Evolutionary conservation across 805 yeast genomes (phyloP).

Genomic region (Alloascoidea hylecoeti): DNA sequence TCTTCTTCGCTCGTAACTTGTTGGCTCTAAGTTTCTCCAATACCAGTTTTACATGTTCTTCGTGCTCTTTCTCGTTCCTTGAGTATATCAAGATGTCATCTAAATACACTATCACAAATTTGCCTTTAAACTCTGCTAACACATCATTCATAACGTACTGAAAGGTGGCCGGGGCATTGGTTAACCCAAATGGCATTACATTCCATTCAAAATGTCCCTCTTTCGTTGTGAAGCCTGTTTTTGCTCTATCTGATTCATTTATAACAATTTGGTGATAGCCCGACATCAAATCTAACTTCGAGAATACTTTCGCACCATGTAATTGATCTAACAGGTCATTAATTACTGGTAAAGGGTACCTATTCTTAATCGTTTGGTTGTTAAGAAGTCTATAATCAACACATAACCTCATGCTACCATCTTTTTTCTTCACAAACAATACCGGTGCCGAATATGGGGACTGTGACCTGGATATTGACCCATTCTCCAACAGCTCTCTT

Average conservation of each 20-base stretch:
- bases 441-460: constrained; percentile 8
- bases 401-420: constrained; percentile 8
- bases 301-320: constrained; percentile 5
- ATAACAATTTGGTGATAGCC: constrained; percentile 11
- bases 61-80: constrained; percentile 6
- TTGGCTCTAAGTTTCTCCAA: not conserved
- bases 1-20: constrained; percentile 4
- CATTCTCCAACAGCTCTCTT: constrained; percentile 1
- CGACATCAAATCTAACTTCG: constrained; percentile 9
- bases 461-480: constrained; percentile 4
- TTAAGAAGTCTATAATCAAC: constrained; percentile 10
- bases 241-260: constrained; percentile 3
- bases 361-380: constrained; percentile 7
- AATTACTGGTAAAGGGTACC: constrained; percentile 11
- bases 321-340: constrained; percentile 6
- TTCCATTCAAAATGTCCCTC: constrained; percentile 11
- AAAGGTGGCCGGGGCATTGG: constrained; percentile 15
- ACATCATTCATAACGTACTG: no score
- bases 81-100: constrained; percentile 11
- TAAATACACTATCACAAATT: constrained; percentile 8
- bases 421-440: constrained; percentile 10
- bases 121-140: no score
- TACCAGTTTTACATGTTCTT: no score
- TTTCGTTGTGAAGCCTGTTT: constrained; percentile 12
- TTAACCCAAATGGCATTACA: constrained; percentile 16